Evolutionary conservation across 2,329 filamentous ascomycete genomes (phyloP), one percentile per base, ranked within the genome.

Genomic region (Colletotrichum paranaense): DNA sequence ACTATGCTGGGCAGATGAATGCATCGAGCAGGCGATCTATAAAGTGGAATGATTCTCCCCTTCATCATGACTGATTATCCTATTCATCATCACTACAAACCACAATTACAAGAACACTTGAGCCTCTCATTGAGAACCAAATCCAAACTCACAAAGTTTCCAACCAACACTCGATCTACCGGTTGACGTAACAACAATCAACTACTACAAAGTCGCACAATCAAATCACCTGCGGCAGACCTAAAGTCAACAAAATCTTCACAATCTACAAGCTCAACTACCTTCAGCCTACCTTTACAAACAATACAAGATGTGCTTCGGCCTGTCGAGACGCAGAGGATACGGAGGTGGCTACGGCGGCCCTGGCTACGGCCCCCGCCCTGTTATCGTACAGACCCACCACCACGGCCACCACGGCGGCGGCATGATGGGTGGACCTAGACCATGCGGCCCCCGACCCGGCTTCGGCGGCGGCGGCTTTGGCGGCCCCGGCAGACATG

Each of bases 341-440:
- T 60, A 66, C 35, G 67, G 70, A 12, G 38, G 58, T 14, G 60
- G 70, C 35, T 67, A 67, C 5, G 67, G 60, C 6, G 65, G 60
- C 19, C 38, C 55, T 32, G 62, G 52, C 19, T 49, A 49, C 32
- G 70, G 70, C 2, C 67, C 70, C 8, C 70, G 70, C 16, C 70
- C 70, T 4, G 70, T 62, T 1, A 62, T 73, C 12, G 67, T 73
- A 0, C 59, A 72, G 8, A 63, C 65, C 24, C 66, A 72, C 35
- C 70, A 72, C 53, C 69, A 73, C 16, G 42, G 42, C 26, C 70
- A 73, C 6, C 70, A 73, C 67, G 70, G 70, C 14, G 70, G 70
- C 11, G 62, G 62, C 22, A 56, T 53, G 49, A 24, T 55, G 49
- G 60, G 42, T n/a, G 42, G 53, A 19, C 53, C 53, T 26, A 16